These are phyloP conservation scores for Salinomyces thailandicus DNA, from an alignment of 2,329 filamentous ascomycete species.

Conservation along the genomic window DNA sequence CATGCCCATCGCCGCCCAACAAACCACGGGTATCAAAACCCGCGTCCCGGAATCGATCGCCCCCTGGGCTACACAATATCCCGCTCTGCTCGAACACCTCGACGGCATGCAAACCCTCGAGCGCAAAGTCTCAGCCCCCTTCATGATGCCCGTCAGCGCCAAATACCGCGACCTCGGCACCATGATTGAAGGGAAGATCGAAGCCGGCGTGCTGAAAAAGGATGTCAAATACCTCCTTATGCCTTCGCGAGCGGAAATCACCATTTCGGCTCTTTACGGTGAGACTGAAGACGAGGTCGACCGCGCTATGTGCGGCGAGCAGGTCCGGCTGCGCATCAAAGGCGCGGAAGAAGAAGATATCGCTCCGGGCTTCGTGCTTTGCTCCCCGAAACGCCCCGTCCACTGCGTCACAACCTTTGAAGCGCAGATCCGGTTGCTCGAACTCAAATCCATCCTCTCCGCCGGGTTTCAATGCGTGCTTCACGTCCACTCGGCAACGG, in stretches of 20 bases:
- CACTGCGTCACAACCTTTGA: constrained; percentile 86
- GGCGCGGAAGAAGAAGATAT: constrained; percentile 98
- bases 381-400: constrained; percentile 85
- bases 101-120: constrained; percentile 87
- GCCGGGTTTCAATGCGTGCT: constrained; percentile 97
- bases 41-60: constrained; percentile 65
- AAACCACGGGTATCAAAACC: constrained; percentile 76
- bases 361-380: constrained; percentile 87
- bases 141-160: constrained; percentile 97
- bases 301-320: constrained; percentile 80
- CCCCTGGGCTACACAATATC: constrained; percentile 71
- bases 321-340: constrained; percentile 82
- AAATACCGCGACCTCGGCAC: constrained; percentile 98
- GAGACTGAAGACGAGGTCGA: constrained; percentile 89
- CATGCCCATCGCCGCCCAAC: constrained; percentile 93
- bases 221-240: constrained; percentile 80
- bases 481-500: constrained; percentile 93
- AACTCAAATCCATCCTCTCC: constrained; percentile 85
- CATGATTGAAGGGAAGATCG: constrained; percentile 94
- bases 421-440: constrained; percentile 90
- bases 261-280: constrained; percentile 77
- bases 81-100: constrained; percentile 89
- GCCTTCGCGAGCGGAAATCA: constrained; percentile 77
- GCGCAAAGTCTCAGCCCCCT: constrained; percentile 91
- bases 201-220: constrained; percentile 90